Evolutionary conservation across 371 early-diverging fungal species (phyloP), one percentile per base, ranked within the genome.

Genomic region (Dichotomocladium elegans): DNA sequence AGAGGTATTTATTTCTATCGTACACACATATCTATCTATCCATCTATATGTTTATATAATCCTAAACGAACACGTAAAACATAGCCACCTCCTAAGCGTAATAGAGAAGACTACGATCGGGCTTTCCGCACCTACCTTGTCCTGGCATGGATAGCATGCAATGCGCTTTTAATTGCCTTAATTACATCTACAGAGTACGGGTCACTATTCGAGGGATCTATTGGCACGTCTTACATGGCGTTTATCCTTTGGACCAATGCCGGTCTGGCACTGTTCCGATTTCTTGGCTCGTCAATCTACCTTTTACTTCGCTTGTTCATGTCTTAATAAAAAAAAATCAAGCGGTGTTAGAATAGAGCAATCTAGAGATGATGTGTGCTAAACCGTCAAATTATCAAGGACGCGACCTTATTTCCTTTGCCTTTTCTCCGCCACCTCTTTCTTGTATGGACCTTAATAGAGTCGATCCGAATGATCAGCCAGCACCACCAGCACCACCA

Each of bases 211-310:
- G 41, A 52, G 5, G 37, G 42, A 1, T 64, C 71, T 0, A 68
- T 61, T 5, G 77, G 73, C n/a, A 86, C 83, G 47, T 75, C 81
- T 0, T 95, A 92, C 51, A 79, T 93, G 64, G 74, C 80, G 22
- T 81, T 94, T 47, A 85, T 94, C 41, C 82, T 95, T 25, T 95
- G 92, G 91, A 85, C 88, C 3, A 93, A 94, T 46, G 82, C 88
- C 24, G 90, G 76, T 8, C 70, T 96, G 37, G 82, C 92, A 8
- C 61, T 80, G 2, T 81, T 94, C 60, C 80, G 94, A 26, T 92
- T 93, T 70, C 37, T 90, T 33, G 94, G 93, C 29, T 83, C 87
- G 44, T 51, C 81, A 35, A 67, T 84, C 56, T 96, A 89, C 64
- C 72, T 93, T 43, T 46, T 89, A 24, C 69, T 85, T 9, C 57